phyloP scores from a whole-genome alignment of 208 protist species.

The Wallacemonas sp. region DNA sequence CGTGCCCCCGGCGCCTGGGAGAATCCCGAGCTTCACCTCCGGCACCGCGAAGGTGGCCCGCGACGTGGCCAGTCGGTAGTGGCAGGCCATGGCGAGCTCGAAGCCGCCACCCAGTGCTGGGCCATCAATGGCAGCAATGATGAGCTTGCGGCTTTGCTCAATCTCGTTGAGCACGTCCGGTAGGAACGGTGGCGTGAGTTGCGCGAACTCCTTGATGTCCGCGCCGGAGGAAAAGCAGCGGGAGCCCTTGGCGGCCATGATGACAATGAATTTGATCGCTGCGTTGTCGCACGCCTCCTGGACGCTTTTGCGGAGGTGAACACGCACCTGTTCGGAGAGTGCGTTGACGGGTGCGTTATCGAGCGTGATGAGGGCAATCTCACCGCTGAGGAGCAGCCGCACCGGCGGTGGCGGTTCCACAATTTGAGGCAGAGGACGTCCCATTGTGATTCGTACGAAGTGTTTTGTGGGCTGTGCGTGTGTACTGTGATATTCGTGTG shows the following conservation, averaged over 20 bases:
- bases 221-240: slow-evolving; percentile 27
- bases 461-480: no score
- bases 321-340: slow-evolving; percentile 7
- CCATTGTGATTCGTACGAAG: not conserved
- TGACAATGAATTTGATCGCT: slow-evolving; percentile 21
- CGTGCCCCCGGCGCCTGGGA: slow-evolving; percentile 43
- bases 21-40: slow-evolving; percentile 39
- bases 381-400: slow-evolving; percentile 10
- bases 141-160: slow-evolving; percentile 20
- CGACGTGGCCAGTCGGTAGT: slow-evolving; percentile 28
- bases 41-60: slow-evolving; percentile 22
- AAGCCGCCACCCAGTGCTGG: slow-evolving; percentile 28
- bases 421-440: not conserved
- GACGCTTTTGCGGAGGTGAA: slow-evolving; percentile 14
- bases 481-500: no score
- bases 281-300: slow-evolving; percentile 14
- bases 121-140: slow-evolving; percentile 39
- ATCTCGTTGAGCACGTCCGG: slow-evolving; percentile 26
- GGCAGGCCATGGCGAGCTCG: slow-evolving; percentile 31
- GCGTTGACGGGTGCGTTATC: slow-evolving; percentile 29
- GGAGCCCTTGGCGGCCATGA: slow-evolving; percentile 14
- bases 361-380: slow-evolving; percentile 30
- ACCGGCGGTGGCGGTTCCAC: slow-evolving; percentile 3
- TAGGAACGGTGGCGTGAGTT: slow-evolving; percentile 4
- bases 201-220: slow-evolving; percentile 25